Percentiles rank a stretch among this genome's conserved stretches.
phyloP scores from a whole-genome alignment of 2,329 filamentous ascomycete genomes.

The Fusarium goolgardi region DNA sequence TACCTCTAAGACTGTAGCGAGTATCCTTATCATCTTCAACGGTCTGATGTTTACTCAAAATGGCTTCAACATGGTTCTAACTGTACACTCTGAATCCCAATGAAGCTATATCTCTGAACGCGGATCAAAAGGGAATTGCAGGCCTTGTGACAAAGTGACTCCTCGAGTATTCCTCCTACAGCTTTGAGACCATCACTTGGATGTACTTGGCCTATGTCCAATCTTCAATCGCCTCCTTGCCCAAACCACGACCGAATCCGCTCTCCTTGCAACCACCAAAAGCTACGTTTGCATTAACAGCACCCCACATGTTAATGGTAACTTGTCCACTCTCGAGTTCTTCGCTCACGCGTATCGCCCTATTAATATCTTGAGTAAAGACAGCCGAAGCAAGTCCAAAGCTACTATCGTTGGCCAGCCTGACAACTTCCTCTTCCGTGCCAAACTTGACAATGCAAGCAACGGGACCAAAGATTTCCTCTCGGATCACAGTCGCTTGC shows the following conservation, averaged over 20 bases:
- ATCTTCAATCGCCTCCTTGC: slow-evolving; percentile 50
- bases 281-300: slow-evolving; percentile 45
- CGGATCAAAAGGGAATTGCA: no score
- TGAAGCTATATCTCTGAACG: no score
- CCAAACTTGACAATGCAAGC: slow-evolving; percentile 25
- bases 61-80: no score
- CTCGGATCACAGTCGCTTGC: slow-evolving; percentile 11
- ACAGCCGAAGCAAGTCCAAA: slow-evolving; percentile 48
- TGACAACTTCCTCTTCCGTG: slow-evolving; percentile 25
- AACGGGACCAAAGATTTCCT: slow-evolving; percentile 30
- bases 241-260: slow-evolving; percentile 50
- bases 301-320: slow-evolving; percentile 63
- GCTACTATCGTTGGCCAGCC: slow-evolving; percentile 15
- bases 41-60: no score
- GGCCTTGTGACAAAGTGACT: no score
- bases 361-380: slow-evolving; percentile 63
- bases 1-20: no score
- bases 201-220: slow-evolving; percentile 39
- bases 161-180: neutral
- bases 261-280: slow-evolving; percentile 53
- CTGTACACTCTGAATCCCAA: no score
- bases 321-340: slow-evolving; percentile 74
- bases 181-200: neutral
- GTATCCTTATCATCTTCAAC: no score
- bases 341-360: slow-evolving; percentile 29